A percentile compares a stretch with the other conserved stretches of the same genome.
Conservation (phyloP, 2,329 filamentous ascomycete genomes). For the Trichoderma afroharzianum region DNA sequence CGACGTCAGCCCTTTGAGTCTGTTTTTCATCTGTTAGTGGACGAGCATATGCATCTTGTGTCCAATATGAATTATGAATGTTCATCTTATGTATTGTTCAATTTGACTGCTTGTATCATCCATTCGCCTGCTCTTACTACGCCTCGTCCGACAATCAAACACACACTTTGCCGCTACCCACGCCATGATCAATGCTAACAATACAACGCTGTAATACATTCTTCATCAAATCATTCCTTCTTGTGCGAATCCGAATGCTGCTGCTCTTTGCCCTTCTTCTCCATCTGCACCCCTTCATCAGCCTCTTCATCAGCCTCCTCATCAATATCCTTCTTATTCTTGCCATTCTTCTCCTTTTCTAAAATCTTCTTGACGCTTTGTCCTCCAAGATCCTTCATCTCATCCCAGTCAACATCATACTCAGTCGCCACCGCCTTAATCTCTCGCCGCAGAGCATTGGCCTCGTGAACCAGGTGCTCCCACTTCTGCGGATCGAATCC, state of each 20-base stretch:
- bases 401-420: constrained; percentile 89
- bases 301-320: constrained; percentile 33
- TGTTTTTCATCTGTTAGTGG: neutral
- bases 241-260: neutral
- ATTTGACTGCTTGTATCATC: neutral
- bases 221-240: neutral
- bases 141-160: neutral
- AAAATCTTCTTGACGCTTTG: constrained; percentile 59
- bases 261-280: constrained; percentile 32
- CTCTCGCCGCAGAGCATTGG: constrained; percentile 71
- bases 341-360: constrained; percentile 47
- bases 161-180: neutral
- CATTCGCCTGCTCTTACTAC: neutral
- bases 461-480: constrained; percentile 76
- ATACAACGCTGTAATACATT: neutral
- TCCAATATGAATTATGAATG: neutral
- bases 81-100: neutral
- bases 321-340: constrained; percentile 33
- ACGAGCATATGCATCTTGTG: neutral
- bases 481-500: constrained; percentile 75
- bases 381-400: constrained; percentile 67
- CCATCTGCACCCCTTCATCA: constrained; percentile 36
- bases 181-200: neutral
- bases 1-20: neutral
- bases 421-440: constrained; percentile 77